Base-by-base conservation (phyloP, 1,139 yeast species). In the Keqinozyma sinolaborantium region DNA sequence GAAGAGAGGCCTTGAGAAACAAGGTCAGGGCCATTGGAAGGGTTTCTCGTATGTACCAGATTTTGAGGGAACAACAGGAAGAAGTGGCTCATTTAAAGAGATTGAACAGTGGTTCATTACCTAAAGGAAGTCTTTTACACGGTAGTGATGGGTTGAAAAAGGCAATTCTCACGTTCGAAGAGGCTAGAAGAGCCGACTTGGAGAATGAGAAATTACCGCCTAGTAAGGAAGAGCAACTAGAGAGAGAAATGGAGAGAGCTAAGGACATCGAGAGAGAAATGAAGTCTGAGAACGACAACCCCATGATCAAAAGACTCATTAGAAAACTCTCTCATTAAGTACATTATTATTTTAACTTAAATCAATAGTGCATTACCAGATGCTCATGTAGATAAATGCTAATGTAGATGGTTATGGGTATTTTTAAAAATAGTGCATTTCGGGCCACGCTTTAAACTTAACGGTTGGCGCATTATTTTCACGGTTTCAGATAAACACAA, bases 1-100 rank as follows among this genome's bases (percentile, higher is more conserved):
- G 76, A 42, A 68, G 75, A 35, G 72, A 72, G 32, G 85, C 87
- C 1, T 68, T 88, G 41, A 78, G 95, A 48, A 88, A 86, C 60
- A 92, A 92, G 65, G 85, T 92, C 36, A 64, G 92, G 48, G 97
- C 98, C 14, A 92, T 92, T 60, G 97, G 97, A 20, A 75, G 95
- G 42, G 85, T 92, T 39, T 84, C 96, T 14, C 73, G 97, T 39
- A 88, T 92, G 96, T 92, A 85, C 60, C 84, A 82, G 47, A 83
- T 90, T 5, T 67, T 92, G 47, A 74, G 97, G 47, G 88, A 87
- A 52, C 97, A 92, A 54, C 78, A 92, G 30, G 97, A 87, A 55
- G 82, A 79, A 44, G 95, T 92, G 29, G 81, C 83, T 35, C 88
- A 80, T 50, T 70, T 92, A 51, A 86, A 87, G 58, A 70, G 73